Percentiles rank a stretch among this genome's conserved stretches.
phyloP scores from a whole-genome alignment of 225 moss, liverwort and hornwort species.

The Marchantia polymorpha region DNA sequence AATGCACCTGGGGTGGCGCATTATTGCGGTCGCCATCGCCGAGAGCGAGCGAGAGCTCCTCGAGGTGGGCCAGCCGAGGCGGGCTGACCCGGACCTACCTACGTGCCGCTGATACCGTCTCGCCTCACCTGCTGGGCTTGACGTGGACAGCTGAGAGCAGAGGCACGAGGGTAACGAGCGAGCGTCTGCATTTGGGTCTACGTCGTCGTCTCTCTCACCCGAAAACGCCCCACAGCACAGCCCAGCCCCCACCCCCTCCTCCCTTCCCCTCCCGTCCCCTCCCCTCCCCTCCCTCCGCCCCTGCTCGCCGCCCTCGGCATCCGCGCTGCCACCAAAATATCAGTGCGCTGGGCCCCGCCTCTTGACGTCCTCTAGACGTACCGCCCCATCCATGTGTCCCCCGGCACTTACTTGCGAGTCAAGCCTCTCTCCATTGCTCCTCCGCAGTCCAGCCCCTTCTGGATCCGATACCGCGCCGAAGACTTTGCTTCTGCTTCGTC shows the following conservation, averaged over 20 bases:
- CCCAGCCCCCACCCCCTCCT: no score
- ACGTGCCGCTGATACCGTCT: conserved; percentile 29
- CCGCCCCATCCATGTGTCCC: neutral
- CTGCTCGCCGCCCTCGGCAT: conserved; percentile 13
- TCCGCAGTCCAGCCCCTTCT: neutral
- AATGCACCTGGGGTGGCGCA: conserved; percentile 21
- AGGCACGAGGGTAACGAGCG: conserved; percentile 32
- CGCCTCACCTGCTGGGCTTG: conserved; percentile 27
- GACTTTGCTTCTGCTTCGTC: no score
- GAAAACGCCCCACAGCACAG: conserved; percentile 10
- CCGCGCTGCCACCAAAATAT: conserved; percentile 32
- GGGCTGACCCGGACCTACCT: conserved; percentile 24
- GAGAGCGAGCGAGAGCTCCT: conserved; percentile 2
- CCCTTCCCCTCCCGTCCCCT: neutral
- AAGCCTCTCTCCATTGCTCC: conserved; percentile 19
- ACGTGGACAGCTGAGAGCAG: conserved; percentile 18
- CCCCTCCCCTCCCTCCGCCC: conserved; percentile 11
- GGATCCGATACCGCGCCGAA: neutral
- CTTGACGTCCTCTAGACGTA: conserved; percentile 35
- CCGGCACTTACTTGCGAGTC: conserved; percentile 25
- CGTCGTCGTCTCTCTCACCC: conserved; percentile 25
- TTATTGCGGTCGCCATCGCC: conserved; percentile 30
- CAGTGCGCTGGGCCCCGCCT: conserved; percentile 32
- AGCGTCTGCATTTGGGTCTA: conserved; percentile 18
- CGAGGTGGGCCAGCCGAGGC: conserved; percentile 4